Percentiles rank a stretch among this genome's conserved stretches.
Evolutionary conservation across 176 grass and related monocot genomes (phyloP).

Genomic region (Tuctoria greenei): DNA sequence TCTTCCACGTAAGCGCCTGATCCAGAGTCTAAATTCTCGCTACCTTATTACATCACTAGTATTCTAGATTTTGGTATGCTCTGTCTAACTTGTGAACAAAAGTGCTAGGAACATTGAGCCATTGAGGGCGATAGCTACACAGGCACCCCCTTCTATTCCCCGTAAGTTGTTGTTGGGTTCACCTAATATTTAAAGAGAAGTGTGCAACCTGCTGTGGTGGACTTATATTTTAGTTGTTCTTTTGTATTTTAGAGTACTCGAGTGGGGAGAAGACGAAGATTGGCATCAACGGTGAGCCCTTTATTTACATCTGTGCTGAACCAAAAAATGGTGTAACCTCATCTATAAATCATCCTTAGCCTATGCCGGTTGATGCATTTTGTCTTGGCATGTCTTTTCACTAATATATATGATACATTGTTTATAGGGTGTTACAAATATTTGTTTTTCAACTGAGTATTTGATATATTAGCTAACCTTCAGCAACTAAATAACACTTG

Average conservation of each 20-base stretch:
- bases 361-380: no score
- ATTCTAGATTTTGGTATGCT: not conserved
- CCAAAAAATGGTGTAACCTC: no score
- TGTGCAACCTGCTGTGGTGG: not conserved
- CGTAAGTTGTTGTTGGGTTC: no score
- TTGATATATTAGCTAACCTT: no score
- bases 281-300: no score
- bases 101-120: constrained; percentile 59
- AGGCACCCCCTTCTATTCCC: constrained; percentile 67
- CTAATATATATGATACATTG: no score
- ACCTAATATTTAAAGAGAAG: not conserved
- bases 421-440: no score
- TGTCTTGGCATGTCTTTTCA: no score
- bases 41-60: not conserved
- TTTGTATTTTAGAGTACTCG: constrained; percentile 64
- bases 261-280: constrained; percentile 73
- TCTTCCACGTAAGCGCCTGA: constrained; percentile 31
- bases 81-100: constrained; percentile 15
- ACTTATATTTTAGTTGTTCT: not conserved
- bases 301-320: no score
- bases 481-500: no score
- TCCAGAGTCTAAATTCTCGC: not conserved
- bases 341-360: no score
- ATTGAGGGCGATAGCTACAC: constrained; percentile 65
- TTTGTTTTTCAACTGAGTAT: no score